Conservation (phyloP, 225 moss, liverwort and hornwort genomes). For the Anthoceros angustus region DNA sequence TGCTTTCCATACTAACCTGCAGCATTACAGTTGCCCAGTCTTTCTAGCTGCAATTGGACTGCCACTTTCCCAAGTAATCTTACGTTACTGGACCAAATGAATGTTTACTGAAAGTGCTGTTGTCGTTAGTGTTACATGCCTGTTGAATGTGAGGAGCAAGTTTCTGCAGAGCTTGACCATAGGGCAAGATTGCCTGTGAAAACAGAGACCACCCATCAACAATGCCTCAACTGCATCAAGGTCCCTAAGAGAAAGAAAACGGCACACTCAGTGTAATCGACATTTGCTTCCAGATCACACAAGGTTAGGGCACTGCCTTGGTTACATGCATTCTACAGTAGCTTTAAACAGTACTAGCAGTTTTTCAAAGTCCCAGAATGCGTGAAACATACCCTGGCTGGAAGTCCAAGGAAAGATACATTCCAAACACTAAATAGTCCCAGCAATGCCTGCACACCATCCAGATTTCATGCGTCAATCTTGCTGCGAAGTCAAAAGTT, state of each 20-base stretch:
- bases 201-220: background rate
- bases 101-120: background rate
- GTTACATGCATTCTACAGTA: too few relatives aligned
- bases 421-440: conserved; percentile 95
- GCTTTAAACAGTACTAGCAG: too few relatives aligned
- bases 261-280: background rate
- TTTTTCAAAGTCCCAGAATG: too few relatives aligned
- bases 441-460: conserved; percentile 52
- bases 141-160: conserved; percentile 94
- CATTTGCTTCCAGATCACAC: background rate
- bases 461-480: too few relatives aligned
- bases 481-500: background rate
- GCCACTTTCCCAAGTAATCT: background rate
- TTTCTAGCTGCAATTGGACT: background rate
- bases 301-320: too few relatives aligned
- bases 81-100: background rate
- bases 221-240: conserved; percentile 4
- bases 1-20: conserved; percentile 99
- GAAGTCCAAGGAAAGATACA: conserved; percentile 80
- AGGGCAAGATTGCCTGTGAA: conserved; percentile 86
- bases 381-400: conserved; percentile 50
- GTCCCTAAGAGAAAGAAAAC: background rate
- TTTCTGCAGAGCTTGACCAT: conserved; percentile 91
- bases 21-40: background rate
- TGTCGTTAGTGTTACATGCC: conserved; percentile 15